phyloP scores from a whole-genome alignment of 2,329 filamentous ascomycete genomes.

The Trichoderma brevicompactum region DNA sequence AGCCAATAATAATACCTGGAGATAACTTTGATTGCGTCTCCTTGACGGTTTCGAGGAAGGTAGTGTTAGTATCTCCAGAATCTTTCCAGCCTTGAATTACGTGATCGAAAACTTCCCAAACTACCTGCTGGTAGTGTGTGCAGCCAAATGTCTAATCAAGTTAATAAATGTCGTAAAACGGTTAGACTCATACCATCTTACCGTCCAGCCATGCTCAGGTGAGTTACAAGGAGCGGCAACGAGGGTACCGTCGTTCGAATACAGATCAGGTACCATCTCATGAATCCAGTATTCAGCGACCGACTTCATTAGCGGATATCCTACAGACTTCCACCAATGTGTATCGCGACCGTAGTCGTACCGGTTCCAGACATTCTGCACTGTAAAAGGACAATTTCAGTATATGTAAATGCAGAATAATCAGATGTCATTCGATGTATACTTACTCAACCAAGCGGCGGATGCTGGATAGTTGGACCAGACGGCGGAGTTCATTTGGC shows the following conservation, averaged over 20 bases:
- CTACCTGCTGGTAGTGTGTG: slow-evolving; percentile 57
- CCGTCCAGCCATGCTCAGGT: slow-evolving; percentile 59
- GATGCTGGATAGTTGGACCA: slow-evolving; percentile 27
- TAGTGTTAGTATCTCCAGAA: slow-evolving; percentile 36
- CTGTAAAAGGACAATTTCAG: slow-evolving; percentile 43
- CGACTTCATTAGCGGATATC: slow-evolving; percentile 59
- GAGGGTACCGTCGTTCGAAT: slow-evolving; percentile 55
- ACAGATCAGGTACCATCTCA: slow-evolving; percentile 55
- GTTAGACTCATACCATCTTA: neutral
- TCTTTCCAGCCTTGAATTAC: slow-evolving; percentile 38
- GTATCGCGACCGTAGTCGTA: slow-evolving; percentile 57
- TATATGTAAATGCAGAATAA: neutral
- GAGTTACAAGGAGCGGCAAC: slow-evolving; percentile 63
- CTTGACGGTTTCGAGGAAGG: slow-evolving; percentile 43
- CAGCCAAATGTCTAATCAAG: slow-evolving; percentile 52
- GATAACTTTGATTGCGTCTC: slow-evolving; percentile 20
- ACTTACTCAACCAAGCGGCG: slow-evolving; percentile 27
- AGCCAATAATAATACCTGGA: slow-evolving; percentile 23
- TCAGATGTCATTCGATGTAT: neutral
- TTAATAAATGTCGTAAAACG: neutral
- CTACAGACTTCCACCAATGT: slow-evolving; percentile 51
- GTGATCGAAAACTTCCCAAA: slow-evolving; percentile 49
- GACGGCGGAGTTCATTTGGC: slow-evolving; percentile 22
- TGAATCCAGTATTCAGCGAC: slow-evolving; percentile 61
- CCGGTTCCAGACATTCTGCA: slow-evolving; percentile 62